phyloP scores from a whole-genome alignment of 2,329 filamentous ascomycete genomes.

The Hypoxylon sp. region DNA sequence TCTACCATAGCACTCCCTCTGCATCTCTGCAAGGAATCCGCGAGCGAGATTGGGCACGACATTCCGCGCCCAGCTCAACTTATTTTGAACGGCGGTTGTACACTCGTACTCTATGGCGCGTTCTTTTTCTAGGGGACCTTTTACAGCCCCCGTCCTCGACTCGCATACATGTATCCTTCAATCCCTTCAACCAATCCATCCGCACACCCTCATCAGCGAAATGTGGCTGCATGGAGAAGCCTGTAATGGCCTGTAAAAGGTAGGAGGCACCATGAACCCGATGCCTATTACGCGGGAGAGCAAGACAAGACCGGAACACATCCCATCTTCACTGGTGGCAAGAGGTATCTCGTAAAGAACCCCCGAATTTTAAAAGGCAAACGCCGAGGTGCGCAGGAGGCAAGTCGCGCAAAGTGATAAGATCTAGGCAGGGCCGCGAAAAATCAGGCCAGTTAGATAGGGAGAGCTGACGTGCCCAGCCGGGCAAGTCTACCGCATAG shows the following conservation, averaged over 20 bases:
- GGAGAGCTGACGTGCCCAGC: constrained; percentile 11
- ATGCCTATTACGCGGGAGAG: constrained; percentile 14
- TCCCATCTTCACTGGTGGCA: constrained; percentile 11
- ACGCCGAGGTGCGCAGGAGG: constrained; percentile 16
- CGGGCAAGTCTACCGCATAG: constrained; percentile 19
- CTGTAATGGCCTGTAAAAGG: constrained; percentile 12
- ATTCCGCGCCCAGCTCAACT: constrained; percentile 32
- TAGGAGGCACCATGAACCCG: constrained; percentile 14
- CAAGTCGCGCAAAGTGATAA: constrained; percentile 26
- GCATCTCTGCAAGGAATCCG: constrained; percentile 39
- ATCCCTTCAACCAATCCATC: constrained; percentile 24
- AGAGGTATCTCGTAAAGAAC: constrained; percentile 9
- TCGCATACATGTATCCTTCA: constrained; percentile 23
- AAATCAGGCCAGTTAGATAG: constrained; percentile 10
- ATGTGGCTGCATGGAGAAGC: constrained; percentile 36
- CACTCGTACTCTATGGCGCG: constrained; percentile 22
- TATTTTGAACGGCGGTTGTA: constrained; percentile 40
- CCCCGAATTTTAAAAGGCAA: constrained; percentile 11
- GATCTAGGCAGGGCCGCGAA: constrained; percentile 16
- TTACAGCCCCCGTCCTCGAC: constrained; percentile 23
- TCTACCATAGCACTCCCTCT: neutral
- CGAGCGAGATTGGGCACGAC: constrained; percentile 44
- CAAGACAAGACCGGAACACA: constrained; percentile 14
- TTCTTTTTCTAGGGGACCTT: constrained; percentile 19
- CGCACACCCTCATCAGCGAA: constrained; percentile 35